A percentile compares a stretch with the other conserved stretches of the same genome.
These are phyloP conservation scores for Aschersonia sp. DNA, from an alignment of 2,329 filamentous ascomycete species.

Conservation along the genomic window DNA sequence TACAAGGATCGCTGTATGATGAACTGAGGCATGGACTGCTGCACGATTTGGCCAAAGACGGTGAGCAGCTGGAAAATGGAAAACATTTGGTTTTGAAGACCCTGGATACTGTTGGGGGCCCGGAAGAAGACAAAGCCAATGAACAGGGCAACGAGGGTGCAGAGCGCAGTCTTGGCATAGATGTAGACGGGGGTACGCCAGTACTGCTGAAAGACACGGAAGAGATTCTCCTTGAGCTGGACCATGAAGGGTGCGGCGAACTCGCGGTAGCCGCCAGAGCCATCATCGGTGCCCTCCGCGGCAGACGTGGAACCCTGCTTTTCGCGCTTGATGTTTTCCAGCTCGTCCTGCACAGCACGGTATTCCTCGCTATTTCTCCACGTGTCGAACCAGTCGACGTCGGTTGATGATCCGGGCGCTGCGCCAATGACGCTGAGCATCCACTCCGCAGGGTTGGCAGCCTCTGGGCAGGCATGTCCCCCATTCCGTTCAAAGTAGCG, in stretches of 20 bases:
- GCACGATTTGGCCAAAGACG: constrained; percentile 65
- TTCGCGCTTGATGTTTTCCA: constrained; percentile 38
- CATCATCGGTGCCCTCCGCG: constrained; percentile 13
- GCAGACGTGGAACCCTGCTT: constrained; percentile 17
- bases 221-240: constrained; percentile 53
- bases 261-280: constrained; percentile 44
- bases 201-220: constrained; percentile 79
- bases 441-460: constrained; percentile 72
- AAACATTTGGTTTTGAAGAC: constrained; percentile 77
- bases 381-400: constrained; percentile 49
- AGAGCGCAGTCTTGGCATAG: constrained; percentile 65
- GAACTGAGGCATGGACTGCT: constrained; percentile 78
- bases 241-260: constrained; percentile 62
- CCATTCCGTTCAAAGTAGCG: constrained; percentile 66
- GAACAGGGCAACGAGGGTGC: constrained; percentile 51
- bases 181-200: constrained; percentile 85
- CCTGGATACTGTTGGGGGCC: constrained; percentile 56
- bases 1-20: constrained; percentile 73
- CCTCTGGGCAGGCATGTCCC: constrained; percentile 45
- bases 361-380: constrained; percentile 48
- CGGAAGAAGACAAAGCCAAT: constrained; percentile 72
- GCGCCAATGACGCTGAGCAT: constrained; percentile 53
- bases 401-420: constrained; percentile 45
- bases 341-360: constrained; percentile 37
- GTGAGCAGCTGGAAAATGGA: constrained; percentile 72